Conservation (phyloP, 192 early-diverging fungal species). For the Fimicolochytrium jonesii region DNA sequence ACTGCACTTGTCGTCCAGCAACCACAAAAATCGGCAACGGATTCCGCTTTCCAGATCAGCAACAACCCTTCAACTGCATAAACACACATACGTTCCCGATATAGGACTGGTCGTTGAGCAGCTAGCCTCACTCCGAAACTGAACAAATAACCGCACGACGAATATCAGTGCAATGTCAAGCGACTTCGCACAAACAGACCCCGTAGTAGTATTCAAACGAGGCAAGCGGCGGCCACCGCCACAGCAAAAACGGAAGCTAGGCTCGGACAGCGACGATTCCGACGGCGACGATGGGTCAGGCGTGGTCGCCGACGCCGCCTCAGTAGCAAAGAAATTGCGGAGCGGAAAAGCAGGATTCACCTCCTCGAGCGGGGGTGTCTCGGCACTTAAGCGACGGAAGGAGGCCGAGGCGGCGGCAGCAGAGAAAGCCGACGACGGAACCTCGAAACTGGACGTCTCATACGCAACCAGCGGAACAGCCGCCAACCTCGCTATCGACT, state of each 20-base stretch:
- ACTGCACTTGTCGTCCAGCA: no score
- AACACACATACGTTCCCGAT: no score
- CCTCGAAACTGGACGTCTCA: conserved; percentile 8
- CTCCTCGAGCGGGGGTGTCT: conserved; percentile 1
- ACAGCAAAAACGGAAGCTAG: conserved; percentile 1
- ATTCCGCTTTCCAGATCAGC: no score
- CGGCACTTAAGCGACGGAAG: conserved; percentile 14
- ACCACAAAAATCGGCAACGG: no score
- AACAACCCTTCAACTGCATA: no score
- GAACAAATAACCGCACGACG: no score
- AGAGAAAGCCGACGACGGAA: background rate
- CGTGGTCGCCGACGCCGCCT: conserved; percentile 11
- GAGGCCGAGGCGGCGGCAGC: conserved; percentile 1
- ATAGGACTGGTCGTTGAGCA: no score
- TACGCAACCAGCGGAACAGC: conserved; percentile 39
- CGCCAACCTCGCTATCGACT: conserved; percentile 33
- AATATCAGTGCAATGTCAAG: no score
- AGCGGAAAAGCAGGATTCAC: background rate
- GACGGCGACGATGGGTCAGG: conserved; percentile 2
- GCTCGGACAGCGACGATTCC: background rate
- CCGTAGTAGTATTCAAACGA: background rate
- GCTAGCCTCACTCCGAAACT: no score
- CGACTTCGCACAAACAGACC: no score
- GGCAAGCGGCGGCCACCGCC: background rate
- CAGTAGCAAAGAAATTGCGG: conserved; percentile 10